These are phyloP conservation scores for Lophiotrema nucula DNA, from an alignment of 495 filamentous ascomycete species.

Conservation along the genomic window DNA sequence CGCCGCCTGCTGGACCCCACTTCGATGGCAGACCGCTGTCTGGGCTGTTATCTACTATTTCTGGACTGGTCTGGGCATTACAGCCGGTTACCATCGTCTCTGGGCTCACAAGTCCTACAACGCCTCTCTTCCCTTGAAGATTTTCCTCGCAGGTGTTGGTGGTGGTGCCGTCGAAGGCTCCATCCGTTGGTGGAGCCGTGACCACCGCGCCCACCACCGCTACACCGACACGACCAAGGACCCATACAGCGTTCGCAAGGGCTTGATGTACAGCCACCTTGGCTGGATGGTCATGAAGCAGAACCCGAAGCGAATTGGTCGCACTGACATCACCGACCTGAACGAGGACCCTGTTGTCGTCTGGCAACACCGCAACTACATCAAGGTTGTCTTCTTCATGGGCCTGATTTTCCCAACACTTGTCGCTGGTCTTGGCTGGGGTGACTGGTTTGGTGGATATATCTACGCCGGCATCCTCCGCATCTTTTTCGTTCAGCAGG, in stretches of 20 bases:
- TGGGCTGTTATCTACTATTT: conserved; percentile 90
- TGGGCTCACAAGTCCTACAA: conserved; percentile 81
- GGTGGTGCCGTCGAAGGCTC: conserved; percentile 96
- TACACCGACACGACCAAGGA: conserved; percentile 99
- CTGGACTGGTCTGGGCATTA: conserved; percentile 54
- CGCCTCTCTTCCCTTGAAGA: conserved; percentile 79
- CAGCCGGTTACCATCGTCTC: conserved; percentile 37
- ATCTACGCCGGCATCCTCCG: conserved; percentile 94
- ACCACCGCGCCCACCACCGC: conserved; percentile 96
- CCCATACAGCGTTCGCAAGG: conserved; percentile 98
- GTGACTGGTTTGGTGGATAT: conserved; percentile 87
- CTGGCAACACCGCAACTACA: conserved; percentile 92
- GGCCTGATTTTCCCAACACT: conserved; percentile 79
- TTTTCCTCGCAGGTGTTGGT: conserved; percentile 89
- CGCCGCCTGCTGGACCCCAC: conserved; percentile 76
- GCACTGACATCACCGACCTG: conserved; percentile 93
- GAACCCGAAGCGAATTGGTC: conserved; percentile 61
- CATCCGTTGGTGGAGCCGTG: conserved; percentile 95
- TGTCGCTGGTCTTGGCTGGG: conserved; percentile 83
- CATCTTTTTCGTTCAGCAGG: conserved; percentile 98
- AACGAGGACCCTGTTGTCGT: conserved; percentile 93
- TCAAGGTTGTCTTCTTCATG: conserved; percentile 86
- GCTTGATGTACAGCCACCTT: conserved; percentile 91
- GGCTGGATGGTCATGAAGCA: conserved; percentile 65
- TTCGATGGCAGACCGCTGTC: conserved; percentile 70